Evolutionary conservation across 1,139 yeast genomes (phyloP).

Genomic region (Nakaseomyces glabratus): DNA sequence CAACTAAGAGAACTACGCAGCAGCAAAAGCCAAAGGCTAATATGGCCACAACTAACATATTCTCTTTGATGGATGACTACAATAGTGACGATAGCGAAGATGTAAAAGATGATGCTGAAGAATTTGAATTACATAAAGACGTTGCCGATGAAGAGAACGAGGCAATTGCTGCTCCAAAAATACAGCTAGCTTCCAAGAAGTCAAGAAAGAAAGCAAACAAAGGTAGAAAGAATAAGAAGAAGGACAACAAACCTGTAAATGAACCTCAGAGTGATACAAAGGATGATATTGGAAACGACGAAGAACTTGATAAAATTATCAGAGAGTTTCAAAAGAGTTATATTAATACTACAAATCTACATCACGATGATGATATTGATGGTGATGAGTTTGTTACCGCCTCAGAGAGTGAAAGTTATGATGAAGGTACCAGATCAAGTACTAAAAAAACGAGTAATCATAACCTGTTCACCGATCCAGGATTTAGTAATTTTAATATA

Average conservation of each 20-base stretch:
- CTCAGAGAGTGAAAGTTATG: constrained; percentile 28
- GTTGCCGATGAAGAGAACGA: constrained; percentile 7
- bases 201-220: constrained; percentile 18
- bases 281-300: constrained; percentile 22
- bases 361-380: constrained; percentile 14
- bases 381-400: constrained; percentile 34
- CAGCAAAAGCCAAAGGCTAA: constrained; percentile 13
- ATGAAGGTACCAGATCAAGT: constrained; percentile 29
- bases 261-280: constrained; percentile 16
- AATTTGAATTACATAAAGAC: constrained; percentile 7
- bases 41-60: constrained; percentile 35
- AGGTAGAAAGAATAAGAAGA: constrained; percentile 19
- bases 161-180: constrained; percentile 9
- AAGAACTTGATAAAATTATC: constrained; percentile 27
- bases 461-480: not conserved
- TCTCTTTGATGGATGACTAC: constrained; percentile 43
- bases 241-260: constrained; percentile 11
- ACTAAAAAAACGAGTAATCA: no score
- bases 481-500: constrained; percentile 39
- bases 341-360: constrained; percentile 12
- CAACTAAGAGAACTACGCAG: no score
- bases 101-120: constrained; percentile 20
- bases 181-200: constrained; percentile 9
- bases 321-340: constrained; percentile 25
- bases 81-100: constrained; percentile 34